Evolutionary conservation across 257 asterid genomes (phyloP), one percentile per base, ranked within the genome.

Genomic region (Paulownia fortunei): DNA sequence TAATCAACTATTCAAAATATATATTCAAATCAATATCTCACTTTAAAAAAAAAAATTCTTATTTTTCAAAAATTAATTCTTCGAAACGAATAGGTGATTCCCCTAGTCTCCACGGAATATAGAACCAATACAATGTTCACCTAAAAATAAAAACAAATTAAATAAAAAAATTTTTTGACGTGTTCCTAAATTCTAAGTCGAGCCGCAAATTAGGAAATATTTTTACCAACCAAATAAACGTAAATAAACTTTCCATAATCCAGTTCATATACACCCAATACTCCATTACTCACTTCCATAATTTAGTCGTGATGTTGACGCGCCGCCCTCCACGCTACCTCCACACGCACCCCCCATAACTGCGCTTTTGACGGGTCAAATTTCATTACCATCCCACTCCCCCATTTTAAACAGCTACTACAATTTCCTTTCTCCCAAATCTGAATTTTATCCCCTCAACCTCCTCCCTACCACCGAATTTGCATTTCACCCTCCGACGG

Each of bases 341-440:
- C 5, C 39, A 19, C 55, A 54, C 71, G n/a, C 47, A 34, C 30
- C 46, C 21, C 5, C 5, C 6, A 56, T 19, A 6, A 42, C n/a
- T n/a, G n/a, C 74, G 63, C 36, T 66, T 76, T 80, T 83, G 76
- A 80, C 79, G 76, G 73, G 83, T 73, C 84, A 84, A 69, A 63
- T 55, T 44, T 30, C 37, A 10, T 44, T 41, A 9, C 44, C 12
- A 0, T 46, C 59, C 80, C 80, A 72, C 75, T 51, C 3, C 74
- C 80, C 81, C 69, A 46, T 44, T 61, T 75, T 83, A 83, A 70
- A 79, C n/a, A 70, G 59, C 84, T 58, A 51, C 72, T n/a, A 46
- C 21, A 32, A 56, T 64, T 46, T 52, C 12, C 60, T 63, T 16
- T 10, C 13, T 63, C 69, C 44, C 39, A 55, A 39, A 58, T 73